phyloP scores from a whole-genome alignment of 176 grass and related monocot genomes.

The Otatea glauca region DNA sequence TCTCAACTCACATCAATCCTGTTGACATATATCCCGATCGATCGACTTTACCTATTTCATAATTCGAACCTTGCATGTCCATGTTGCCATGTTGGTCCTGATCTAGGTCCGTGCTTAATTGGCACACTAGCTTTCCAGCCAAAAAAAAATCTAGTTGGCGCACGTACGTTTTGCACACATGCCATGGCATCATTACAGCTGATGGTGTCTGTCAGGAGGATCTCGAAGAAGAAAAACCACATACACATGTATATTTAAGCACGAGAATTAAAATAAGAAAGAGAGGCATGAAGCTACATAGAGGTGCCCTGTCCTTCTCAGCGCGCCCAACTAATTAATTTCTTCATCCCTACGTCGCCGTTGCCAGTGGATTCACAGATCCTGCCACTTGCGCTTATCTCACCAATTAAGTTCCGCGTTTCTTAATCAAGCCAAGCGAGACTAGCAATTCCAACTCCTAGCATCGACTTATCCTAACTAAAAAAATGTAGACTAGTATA shows the following conservation, averaged over 20 bases:
- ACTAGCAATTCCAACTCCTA: too few species aligned
- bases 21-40: too few species aligned
- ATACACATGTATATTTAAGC: background rate
- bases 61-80: background rate
- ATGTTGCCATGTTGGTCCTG: background rate
- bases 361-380: conserved; percentile 28
- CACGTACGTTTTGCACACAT: background rate
- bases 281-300: background rate
- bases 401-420: background rate
- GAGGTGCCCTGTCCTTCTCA: background rate
- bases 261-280: background rate
- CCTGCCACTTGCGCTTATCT: background rate
- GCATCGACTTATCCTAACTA: too few species aligned
- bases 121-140: background rate
- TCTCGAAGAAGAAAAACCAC: background rate
- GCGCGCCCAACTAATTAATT: background rate
- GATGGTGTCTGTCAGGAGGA: background rate
- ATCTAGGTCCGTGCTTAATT: background rate
- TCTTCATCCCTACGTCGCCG: conserved; percentile 18
- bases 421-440: too few species aligned
- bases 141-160: background rate
- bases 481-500: too few species aligned
- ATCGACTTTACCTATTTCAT: background rate
- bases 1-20: too few species aligned
- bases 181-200: background rate